Base-by-base conservation (phyloP, 495 filamentous ascomycete genomes). In the Opeltia flavorubescens region DNA sequence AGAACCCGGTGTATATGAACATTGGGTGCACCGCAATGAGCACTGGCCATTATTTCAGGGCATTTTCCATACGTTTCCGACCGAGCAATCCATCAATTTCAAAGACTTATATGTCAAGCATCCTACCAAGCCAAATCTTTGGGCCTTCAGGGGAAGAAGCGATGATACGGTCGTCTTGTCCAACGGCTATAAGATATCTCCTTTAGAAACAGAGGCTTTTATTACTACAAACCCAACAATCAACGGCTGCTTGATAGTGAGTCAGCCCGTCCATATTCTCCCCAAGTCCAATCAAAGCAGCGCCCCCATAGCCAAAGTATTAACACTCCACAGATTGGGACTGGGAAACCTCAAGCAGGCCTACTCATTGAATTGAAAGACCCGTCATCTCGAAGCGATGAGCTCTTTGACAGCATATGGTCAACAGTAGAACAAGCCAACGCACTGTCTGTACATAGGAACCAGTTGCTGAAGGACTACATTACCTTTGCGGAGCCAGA, bases 271-370 rank as follows among this genome's bases (percentile, higher is more conserved):
- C 31, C 11, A 91, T 63, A 31, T 93, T 82, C 9, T 66, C 52
- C 42, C 70, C 69, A n/a, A 89, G 68, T 36, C 76, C 75, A 27
- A 76, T 70, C 41, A 77, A 62, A 18, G 68, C 71, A 1, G 77
- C 76, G 60, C n/a, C 5, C 43, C 11, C 23, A 46, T 2, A 15
- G 43, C 43, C 31, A 46, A 46, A 2, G 43, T 17, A 31, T 21
- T n/a, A 34, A 34, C 28, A 24, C 13, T n/a, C 15, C 7, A 46
- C 13, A 46, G 43, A 46, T 57, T 28, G 55, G 55, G 3, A 53
- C 46, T 6, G 55, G 34, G 20, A 59, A 59, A 43, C 56, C 56
- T 1, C 56, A 62, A 34, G 50, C 59, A 9, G 59, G 51, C 3
- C 30, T 55, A 13, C 45, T 62, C 11, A 51, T 62, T 35, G 59